Conservation (phyloP, 2,329 filamentous ascomycete species). For the Falciphora oryzae region DNA sequence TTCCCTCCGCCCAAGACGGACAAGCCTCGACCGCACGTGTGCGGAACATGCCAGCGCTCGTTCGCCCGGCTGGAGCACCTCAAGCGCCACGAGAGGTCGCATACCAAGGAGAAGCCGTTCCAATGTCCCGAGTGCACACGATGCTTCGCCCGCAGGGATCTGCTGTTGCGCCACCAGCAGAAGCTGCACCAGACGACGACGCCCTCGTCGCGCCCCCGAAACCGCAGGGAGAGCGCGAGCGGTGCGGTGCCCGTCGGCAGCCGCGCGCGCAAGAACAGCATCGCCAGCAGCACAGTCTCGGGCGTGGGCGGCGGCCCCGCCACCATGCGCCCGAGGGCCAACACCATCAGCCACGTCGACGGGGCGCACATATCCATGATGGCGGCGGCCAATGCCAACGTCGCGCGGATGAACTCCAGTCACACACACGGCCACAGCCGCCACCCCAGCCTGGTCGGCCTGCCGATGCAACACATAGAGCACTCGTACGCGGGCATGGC, state of each 20-base stretch:
- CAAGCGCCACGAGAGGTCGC: conserved; percentile 95
- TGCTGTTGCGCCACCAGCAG: conserved; percentile 92
- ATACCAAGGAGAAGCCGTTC: conserved; percentile 98
- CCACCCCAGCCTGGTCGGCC: conserved; percentile 67
- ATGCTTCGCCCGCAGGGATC: conserved; percentile 90
- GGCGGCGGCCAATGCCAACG: conserved; percentile 51
- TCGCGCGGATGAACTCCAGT: conserved; percentile 42
- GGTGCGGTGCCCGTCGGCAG: conserved; percentile 60
- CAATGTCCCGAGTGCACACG: conserved; percentile 91
- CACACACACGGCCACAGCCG: conserved; percentile 60
- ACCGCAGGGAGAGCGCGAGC: conserved; percentile 83
- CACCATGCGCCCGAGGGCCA: conserved; percentile 78
- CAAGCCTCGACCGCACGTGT: conserved; percentile 93
- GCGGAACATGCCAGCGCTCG: conserved; percentile 81
- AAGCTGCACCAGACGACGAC: conserved; percentile 94
- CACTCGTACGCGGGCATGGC: conserved; percentile 67
- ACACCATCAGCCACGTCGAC: conserved; percentile 94
- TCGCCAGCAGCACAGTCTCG: conserved; percentile 52
- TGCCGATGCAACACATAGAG: conserved; percentile 54
- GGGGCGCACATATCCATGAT: conserved; percentile 68
- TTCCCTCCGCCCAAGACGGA: conserved; percentile 90
- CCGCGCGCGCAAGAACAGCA: conserved; percentile 87
- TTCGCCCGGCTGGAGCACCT: conserved; percentile 94
- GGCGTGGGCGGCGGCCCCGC: conserved; percentile 34
- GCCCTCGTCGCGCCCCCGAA: conserved; percentile 78